phyloP scores from a whole-genome alignment of 371 early-diverging fungal genomes.

The Choanephora cucurbitarum region DNA sequence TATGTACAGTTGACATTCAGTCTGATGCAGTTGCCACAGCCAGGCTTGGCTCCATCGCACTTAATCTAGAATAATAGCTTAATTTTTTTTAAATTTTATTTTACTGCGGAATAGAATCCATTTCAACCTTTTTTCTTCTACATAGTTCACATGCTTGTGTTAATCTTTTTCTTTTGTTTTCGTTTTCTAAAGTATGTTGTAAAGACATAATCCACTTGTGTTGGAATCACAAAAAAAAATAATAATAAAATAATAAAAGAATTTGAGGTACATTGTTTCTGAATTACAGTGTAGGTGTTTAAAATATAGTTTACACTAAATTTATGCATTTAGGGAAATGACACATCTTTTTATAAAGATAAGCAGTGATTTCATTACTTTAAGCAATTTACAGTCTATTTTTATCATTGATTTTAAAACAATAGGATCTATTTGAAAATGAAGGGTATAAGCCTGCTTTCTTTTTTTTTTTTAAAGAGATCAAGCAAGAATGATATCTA shows the following conservation, averaged over 20 bases:
- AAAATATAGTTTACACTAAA: too few relatives aligned
- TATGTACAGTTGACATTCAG: conserved; percentile 68
- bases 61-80: conserved; percentile 50
- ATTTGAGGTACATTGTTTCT: too few relatives aligned
- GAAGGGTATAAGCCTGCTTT: too few relatives aligned
- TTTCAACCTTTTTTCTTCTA: conserved; percentile 71
- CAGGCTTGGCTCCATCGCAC: conserved; percentile 77
- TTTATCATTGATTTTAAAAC: too few relatives aligned
- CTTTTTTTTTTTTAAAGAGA: too few relatives aligned
- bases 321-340: too few relatives aligned
- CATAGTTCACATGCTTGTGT: conserved; percentile 85
- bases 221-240: neutral
- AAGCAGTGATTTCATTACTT: too few relatives aligned
- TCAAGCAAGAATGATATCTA: neutral
- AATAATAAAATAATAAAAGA: too few relatives aligned
- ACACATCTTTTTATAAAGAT: too few relatives aligned
- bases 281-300: too few relatives aligned
- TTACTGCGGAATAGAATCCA: conserved; percentile 19
- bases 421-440: too few relatives aligned
- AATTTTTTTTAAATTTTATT: neutral
- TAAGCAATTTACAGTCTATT: too few relatives aligned
- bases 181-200: conserved; percentile 7
- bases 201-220: neutral
- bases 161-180: conserved; percentile 65
- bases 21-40: conserved; percentile 78